Evolutionary conservation across 192 early-diverging fungal genomes (phyloP).

Genomic region (Gaertneriomyces semiglobifer): DNA sequence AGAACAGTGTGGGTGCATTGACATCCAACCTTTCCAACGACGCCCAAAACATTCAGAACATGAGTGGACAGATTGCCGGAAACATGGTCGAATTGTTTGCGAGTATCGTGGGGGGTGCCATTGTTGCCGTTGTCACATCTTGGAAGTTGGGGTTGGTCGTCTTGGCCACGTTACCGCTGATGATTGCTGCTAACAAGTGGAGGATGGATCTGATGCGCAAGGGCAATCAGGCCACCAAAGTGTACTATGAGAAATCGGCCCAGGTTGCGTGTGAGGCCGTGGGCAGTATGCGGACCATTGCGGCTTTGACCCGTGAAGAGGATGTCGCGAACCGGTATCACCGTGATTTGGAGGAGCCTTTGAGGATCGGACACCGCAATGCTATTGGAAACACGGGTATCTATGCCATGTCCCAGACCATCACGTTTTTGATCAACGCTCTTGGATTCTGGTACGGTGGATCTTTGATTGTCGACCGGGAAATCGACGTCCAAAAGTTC

Average conservation of each 20-base stretch:
- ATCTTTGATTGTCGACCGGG: conserved; percentile 21
- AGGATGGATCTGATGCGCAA: conserved; percentile 35
- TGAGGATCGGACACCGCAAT: conserved; percentile 60
- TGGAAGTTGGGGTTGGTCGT: conserved; percentile 85
- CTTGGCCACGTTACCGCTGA: conserved; percentile 37
- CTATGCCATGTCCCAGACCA: conserved; percentile 72
- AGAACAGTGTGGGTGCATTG: conserved; percentile 60
- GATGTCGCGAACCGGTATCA: conserved; percentile 66
- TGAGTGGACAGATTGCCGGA: conserved; percentile 48
- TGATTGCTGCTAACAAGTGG: conserved; percentile 33
- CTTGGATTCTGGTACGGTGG: conserved; percentile 46
- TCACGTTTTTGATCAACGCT: conserved; percentile 73
- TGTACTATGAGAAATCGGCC: conserved; percentile 72
- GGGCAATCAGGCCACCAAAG: conserved; percentile 52
- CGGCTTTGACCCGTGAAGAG: conserved; percentile 70
- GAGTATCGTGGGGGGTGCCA: conserved; percentile 41
- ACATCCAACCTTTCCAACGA: conserved; percentile 81
- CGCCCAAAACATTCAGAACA: conserved; percentile 51
- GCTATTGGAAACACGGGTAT: conserved; percentile 63
- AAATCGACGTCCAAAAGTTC: conserved; percentile 40
- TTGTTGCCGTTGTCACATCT: conserved; percentile 51
- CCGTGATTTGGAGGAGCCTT: conserved; percentile 60
- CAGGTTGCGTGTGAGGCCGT: conserved; percentile 85
- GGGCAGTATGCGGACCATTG: conserved; percentile 80
- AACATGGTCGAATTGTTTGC: conserved; percentile 51